A percentile compares a stretch with the other conserved stretches of the same genome.
phyloP scores from a whole-genome alignment of 305 asterid genomes.

The Fraxinus dipetala region DNA sequence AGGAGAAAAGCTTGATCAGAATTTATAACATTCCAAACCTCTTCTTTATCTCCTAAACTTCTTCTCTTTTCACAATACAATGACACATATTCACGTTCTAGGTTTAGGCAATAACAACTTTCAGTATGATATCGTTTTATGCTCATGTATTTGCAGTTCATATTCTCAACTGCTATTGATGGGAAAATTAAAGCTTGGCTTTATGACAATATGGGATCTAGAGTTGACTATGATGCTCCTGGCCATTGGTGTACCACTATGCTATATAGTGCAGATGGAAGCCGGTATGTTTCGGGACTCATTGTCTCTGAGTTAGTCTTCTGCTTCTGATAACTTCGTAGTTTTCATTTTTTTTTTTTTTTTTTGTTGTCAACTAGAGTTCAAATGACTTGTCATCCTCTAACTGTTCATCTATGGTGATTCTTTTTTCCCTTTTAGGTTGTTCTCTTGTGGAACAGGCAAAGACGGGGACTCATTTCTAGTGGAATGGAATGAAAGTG shows the following conservation, averaged over 20 bases:
- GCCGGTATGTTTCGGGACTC: constrained; percentile 39
- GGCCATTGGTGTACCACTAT: constrained; percentile 80
- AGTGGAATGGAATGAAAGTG: constrained; percentile 91
- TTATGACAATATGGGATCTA: constrained; percentile 73
- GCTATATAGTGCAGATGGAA: constrained; percentile 81
- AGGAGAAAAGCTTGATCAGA: constrained; percentile 2
- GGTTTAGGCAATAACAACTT: not conserved
- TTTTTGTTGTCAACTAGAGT: constrained; percentile 2
- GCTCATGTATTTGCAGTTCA: constrained; percentile 50
- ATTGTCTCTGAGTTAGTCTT: constrained; percentile 5
- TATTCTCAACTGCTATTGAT: constrained; percentile 77
- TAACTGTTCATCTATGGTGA: constrained; percentile 19
- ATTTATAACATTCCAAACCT: not conserved
- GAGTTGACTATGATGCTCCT: constrained; percentile 91
- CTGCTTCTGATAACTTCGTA: not conserved
- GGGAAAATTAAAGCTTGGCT: constrained; percentile 93
- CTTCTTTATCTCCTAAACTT: not conserved
- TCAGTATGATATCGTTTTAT: constrained; percentile 18
- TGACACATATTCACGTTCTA: not conserved
- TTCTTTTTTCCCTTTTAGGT: constrained; percentile 37
- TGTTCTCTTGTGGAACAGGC: constrained; percentile 85
- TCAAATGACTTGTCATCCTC: not conserved
- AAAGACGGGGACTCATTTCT: constrained; percentile 82
- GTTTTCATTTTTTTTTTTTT: not conserved
- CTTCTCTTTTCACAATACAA: not conserved